A percentile compares a stretch with the other conserved stretches of the same genome.
Evolutionary conservation across 2,329 filamentous ascomycete genomes (phyloP).

Genomic region (Talaromyces marneffei): DNA sequence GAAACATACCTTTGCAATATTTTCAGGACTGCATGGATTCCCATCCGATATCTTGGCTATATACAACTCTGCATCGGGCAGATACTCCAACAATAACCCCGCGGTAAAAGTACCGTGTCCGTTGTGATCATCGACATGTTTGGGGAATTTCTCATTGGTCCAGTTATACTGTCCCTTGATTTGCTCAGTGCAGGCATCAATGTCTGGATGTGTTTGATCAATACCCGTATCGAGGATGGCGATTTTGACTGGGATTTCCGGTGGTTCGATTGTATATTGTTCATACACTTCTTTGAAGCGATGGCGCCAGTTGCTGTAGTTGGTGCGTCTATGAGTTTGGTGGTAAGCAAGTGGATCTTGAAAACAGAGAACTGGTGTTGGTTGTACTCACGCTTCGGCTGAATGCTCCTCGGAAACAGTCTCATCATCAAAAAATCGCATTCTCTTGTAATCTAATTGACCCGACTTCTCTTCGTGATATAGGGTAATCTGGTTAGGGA

Average conservation of each 20-base stretch:
- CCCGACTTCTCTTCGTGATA: background rate
- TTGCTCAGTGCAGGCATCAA: background rate
- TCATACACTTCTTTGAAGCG: background rate
- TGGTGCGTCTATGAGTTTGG: background rate
- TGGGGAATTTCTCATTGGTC: background rate
- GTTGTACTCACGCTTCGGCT: background rate
- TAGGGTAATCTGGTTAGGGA: background rate
- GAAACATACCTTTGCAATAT: background rate
- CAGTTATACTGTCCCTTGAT: background rate
- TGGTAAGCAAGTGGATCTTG: background rate
- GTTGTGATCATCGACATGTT: background rate
- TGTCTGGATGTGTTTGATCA: background rate
- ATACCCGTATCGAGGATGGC: slow-evolving; percentile 1
- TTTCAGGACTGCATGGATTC: background rate
- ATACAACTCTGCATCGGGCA: background rate
- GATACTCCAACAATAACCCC: background rate
- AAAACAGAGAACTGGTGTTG: background rate
- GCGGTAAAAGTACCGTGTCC: background rate
- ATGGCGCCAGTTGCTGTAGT: background rate
- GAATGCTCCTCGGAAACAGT: background rate
- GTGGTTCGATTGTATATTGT: background rate
- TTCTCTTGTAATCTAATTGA: background rate
- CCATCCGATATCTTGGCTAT: slow-evolving; percentile 4
- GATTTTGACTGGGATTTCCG: background rate
- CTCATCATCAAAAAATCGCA: background rate